phyloP scores from a whole-genome alignment of 208 protist species.

The Endotrypanum monterogeii region DNA sequence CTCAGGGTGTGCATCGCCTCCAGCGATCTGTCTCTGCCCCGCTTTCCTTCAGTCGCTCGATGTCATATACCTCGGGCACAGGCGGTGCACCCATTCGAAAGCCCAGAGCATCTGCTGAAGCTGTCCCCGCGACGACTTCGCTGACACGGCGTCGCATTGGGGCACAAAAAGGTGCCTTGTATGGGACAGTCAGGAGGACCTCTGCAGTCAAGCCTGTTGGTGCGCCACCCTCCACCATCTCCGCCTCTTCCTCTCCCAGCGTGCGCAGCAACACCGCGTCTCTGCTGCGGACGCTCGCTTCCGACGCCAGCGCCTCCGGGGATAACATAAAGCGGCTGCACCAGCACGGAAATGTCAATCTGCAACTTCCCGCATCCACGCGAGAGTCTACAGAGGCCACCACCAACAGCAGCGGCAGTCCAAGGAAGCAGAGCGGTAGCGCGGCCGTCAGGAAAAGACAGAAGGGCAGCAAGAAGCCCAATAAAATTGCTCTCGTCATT shows the following conservation, averaged over 20 bases:
- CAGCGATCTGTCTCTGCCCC: slow-evolving; percentile 27
- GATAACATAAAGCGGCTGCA: background rate
- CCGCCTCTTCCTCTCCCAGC: slow-evolving; percentile 5
- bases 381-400: background rate
- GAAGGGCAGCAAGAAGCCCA: background rate
- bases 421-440: background rate
- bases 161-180: background rate
- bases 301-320: background rate
- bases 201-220: background rate
- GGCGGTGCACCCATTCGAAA: background rate
- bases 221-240: background rate
- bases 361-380: background rate
- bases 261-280: slow-evolving; percentile 35
- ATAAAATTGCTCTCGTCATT: background rate
- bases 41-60: slow-evolving; percentile 5
- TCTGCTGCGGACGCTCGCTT: slow-evolving; percentile 12
- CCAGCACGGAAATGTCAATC: background rate
- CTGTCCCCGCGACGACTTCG: background rate
- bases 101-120: background rate
- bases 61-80: background rate
- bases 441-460: background rate
- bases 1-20: background rate
- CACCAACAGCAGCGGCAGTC: background rate
- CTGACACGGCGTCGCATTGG: background rate
- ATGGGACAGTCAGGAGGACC: background rate